Conservation (phyloP, 176 grass and related monocot genomes). For the Lolium perenne region DNA sequence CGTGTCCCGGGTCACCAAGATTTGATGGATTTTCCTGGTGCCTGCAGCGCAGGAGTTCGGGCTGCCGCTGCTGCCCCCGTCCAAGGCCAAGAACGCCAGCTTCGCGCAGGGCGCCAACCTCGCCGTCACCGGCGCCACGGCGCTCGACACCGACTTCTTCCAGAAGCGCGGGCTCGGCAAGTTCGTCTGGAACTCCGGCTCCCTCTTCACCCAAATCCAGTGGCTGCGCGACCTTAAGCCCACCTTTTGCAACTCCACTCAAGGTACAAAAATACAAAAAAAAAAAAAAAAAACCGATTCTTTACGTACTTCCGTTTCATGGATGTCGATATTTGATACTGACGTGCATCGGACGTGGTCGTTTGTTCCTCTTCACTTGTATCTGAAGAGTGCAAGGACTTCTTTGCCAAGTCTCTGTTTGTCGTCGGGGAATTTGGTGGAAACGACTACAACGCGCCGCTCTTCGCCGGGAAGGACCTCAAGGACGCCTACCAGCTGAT, state of each 20-base stretch:
- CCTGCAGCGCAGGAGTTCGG: constrained; percentile 68
- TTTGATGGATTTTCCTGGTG: neutral
- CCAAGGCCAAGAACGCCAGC: constrained; percentile 67
- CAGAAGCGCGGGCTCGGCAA: constrained; percentile 61
- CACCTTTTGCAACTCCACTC: constrained; percentile 56
- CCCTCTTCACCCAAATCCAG: constrained; percentile 83
- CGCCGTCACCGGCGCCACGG: constrained; percentile 85
- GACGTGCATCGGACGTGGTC: neutral
- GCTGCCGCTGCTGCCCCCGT: constrained; percentile 74
- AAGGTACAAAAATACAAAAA: constrained; percentile 42
- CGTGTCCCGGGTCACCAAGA: neutral
- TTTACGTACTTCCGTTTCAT: constrained; percentile 22
- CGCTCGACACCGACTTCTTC: constrained; percentile 77
- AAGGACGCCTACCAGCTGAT: constrained; percentile 65
- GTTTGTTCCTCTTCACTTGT: neutral
- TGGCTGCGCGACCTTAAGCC: constrained; percentile 84
- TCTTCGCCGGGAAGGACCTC: constrained; percentile 75
- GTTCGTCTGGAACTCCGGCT: constrained; percentile 74
- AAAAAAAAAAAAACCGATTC: neutral
- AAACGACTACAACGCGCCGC: constrained; percentile 78
- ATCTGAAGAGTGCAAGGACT: constrained; percentile 66
- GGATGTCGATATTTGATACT: constrained; percentile 15
- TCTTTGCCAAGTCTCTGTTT: constrained; percentile 70
- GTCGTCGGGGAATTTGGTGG: constrained; percentile 79
- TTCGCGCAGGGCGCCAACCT: constrained; percentile 83